These are phyloP conservation scores for Hypericum androsaemum DNA, from an alignment of 345 rosid species.

Conservation along the genomic window DNA sequence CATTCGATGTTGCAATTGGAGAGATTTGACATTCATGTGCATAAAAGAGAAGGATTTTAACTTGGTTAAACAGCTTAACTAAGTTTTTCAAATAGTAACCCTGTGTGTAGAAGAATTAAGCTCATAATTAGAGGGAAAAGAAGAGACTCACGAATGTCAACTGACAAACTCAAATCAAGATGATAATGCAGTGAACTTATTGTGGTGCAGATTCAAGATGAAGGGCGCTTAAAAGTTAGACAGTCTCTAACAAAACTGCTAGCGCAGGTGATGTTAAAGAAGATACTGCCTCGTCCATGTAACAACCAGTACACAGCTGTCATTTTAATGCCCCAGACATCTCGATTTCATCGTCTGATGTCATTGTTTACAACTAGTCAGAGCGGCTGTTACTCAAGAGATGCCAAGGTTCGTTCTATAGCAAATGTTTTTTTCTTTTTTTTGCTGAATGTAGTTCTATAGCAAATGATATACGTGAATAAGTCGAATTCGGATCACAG, in stretches of 20 bases:
- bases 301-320: conserved; percentile 65
- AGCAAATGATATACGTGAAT: too few species aligned
- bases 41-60: too few species aligned
- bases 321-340: conserved; percentile 64
- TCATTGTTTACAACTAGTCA: conserved; percentile 28
- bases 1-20: too few species aligned
- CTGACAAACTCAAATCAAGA: not conserved
- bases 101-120: too few species aligned
- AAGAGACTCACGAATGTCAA: too few species aligned
- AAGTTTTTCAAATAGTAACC: too few species aligned
- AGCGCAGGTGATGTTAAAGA: conserved; percentile 49
- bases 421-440: too few species aligned
- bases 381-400: conserved; percentile 16
- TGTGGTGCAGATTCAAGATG: conserved; percentile 50
- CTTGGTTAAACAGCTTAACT: too few species aligned
- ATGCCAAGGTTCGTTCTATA: conserved; percentile 54
- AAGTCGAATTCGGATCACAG: too few species aligned
- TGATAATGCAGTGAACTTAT: not conserved
- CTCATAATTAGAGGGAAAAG: too few species aligned
- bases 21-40: too few species aligned
- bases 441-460: too few species aligned
- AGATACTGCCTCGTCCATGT: conserved; percentile 70
- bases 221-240: conserved; percentile 61
- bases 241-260: conserved; percentile 44
- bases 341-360: conserved; percentile 35